These are phyloP conservation scores for Saccharomycopsis selenospora DNA, from an alignment of 805 yeast species.

Conservation along the genomic window DNA sequence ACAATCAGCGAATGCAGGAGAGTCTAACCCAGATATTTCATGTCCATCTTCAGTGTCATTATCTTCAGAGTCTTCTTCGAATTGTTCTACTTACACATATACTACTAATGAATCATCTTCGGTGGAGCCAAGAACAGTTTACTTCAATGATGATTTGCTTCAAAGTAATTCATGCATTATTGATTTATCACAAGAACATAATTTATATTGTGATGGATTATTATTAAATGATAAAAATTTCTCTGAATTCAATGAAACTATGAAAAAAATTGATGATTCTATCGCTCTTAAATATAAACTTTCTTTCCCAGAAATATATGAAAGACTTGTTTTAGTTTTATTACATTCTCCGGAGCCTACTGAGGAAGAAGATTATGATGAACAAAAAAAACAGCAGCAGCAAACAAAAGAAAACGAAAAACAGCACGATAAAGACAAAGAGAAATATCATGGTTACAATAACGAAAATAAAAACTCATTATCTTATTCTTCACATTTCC, in stretches of 20 bases:
- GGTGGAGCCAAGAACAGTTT: constrained; percentile 5
- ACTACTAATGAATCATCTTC: not conserved
- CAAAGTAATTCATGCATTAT: constrained; percentile 16
- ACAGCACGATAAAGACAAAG: constrained; percentile 23
- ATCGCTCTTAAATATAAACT: constrained; percentile 33
- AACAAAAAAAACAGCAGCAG: no score
- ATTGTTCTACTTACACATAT: not conserved
- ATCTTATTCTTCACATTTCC: not conserved
- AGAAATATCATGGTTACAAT: no score
- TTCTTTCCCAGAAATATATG: constrained; percentile 58
- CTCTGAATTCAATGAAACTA: constrained; percentile 25
- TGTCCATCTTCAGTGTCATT: not conserved
- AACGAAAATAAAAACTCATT: not conserved
- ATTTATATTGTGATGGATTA: constrained; percentile 19
- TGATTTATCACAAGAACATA: constrained; percentile 12
- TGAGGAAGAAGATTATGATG: constrained; percentile 22
- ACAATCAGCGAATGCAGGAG: no score
- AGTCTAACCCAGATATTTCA: not conserved
- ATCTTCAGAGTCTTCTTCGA: not conserved
- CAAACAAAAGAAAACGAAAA: constrained; percentile 30
- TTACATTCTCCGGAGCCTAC: constrained; percentile 61
- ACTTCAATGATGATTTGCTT: constrained; percentile 12
- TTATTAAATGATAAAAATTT: constrained; percentile 19
- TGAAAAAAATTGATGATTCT: constrained; percentile 21
- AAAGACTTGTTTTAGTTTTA: constrained; percentile 66